Conservation (phyloP, 23 red algal genomes). For the Cyanidium caldarium region DNA sequence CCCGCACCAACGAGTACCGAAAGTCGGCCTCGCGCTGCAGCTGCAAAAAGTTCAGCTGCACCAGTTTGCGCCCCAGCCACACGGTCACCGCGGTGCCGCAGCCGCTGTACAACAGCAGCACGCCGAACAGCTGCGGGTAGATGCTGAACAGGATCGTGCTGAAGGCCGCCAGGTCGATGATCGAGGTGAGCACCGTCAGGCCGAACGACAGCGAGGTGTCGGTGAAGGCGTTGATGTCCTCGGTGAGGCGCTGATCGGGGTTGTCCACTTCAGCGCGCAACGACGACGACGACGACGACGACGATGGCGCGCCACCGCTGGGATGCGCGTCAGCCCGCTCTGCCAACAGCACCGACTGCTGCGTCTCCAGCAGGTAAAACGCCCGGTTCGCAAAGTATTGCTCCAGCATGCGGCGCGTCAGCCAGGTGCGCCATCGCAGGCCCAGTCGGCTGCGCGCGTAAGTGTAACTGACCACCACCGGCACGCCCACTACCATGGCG, state of each 20-base stretch:
- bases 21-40: constrained; percentile 80
- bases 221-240: constrained; percentile 70
- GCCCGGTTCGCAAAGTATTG: constrained; percentile 58
- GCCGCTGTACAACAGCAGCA: constrained; percentile 49
- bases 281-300: not conserved
- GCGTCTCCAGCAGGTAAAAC: constrained; percentile 57
- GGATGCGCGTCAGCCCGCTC: not conserved
- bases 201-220: constrained; percentile 53
- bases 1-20: constrained; percentile 57
- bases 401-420: constrained; percentile 33
- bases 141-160: constrained; percentile 70
- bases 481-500: constrained; percentile 41
- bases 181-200: constrained; percentile 44
- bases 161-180: constrained; percentile 68
- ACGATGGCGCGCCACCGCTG: too few relatives aligned
- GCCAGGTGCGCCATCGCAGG: constrained; percentile 72
- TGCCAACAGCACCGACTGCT: not conserved
- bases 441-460: constrained; percentile 55
- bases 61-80: constrained; percentile 41
- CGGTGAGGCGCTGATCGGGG: constrained; percentile 81
- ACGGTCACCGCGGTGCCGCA: constrained; percentile 35
- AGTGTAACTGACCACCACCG: constrained; percentile 41
- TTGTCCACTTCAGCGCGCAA: constrained; percentile 36
- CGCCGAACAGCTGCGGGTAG: constrained; percentile 53
- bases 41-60: constrained; percentile 53